These are phyloP conservation scores for Polysphondylium violaceum DNA, from an alignment of 78 protist species.

Conservation along the genomic window DNA sequence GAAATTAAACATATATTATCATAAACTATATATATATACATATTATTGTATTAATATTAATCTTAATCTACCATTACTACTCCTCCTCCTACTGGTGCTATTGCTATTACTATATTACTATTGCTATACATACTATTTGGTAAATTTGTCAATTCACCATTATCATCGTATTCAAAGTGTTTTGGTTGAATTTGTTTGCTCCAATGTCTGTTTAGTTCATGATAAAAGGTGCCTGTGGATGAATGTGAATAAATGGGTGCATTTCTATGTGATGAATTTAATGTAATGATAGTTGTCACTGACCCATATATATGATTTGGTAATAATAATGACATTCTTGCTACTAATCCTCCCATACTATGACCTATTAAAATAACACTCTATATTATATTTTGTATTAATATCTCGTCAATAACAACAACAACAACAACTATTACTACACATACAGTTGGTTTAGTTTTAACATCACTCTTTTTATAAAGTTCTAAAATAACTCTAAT, in stretches of 20 bases:
- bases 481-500: constrained; percentile 53
- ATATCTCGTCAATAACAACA: not conserved
- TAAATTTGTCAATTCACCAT: constrained; percentile 34
- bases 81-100: no score
- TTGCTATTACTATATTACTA: no score
- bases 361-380: constrained; percentile 78
- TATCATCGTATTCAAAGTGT: constrained; percentile 39
- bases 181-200: constrained; percentile 62
- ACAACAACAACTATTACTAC: not conserved
- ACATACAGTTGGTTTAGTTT: constrained; percentile 57
- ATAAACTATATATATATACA: constrained; percentile 20
- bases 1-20: constrained; percentile 64
- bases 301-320: constrained; percentile 73
- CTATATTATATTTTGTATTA: constrained; percentile 18
- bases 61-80: no score
- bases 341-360: constrained; percentile 84
- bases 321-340: constrained; percentile 56
- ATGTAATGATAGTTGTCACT: constrained; percentile 77
- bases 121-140: constrained; percentile 29
- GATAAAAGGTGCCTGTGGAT: constrained; percentile 48
- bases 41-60: no score
- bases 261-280: constrained; percentile 78
- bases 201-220: constrained; percentile 68
- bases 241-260: constrained; percentile 70
- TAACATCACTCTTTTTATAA: constrained; percentile 20